Evolutionary conservation across 139 green algal genomes (phyloP).

Genomic region (Pseudopediastrum boryanum): DNA sequence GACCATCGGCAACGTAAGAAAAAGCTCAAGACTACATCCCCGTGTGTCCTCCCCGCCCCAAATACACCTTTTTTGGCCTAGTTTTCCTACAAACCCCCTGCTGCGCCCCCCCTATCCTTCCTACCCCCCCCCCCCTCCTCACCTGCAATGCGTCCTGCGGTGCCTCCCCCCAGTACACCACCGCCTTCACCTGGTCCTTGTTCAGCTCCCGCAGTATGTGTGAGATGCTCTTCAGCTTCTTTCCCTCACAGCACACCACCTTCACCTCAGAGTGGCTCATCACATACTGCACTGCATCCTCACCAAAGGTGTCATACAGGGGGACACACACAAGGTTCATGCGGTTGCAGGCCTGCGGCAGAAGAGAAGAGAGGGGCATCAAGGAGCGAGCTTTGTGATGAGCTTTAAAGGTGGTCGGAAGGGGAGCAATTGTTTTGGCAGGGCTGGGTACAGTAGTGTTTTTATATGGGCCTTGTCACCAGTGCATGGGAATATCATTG

Average conservation of each 20-base stretch:
- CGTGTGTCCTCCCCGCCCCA: too few species aligned
- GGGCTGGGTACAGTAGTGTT: too few species aligned
- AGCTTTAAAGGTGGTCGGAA: too few species aligned
- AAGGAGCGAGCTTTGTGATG: too few species aligned
- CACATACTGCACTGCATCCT: conserved; percentile 88
- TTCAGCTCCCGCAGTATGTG: conserved; percentile 47
- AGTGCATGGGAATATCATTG: too few species aligned
- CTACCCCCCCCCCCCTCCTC: not conserved
- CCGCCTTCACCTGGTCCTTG: conserved; percentile 17
- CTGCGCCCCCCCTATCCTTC: too few species aligned
- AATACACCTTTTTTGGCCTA: too few species aligned
- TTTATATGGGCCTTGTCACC: too few species aligned
- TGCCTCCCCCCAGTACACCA: conserved; percentile 73
- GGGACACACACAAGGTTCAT: conserved; percentile 81
- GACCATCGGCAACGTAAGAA: too few species aligned
- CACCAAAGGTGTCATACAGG: conserved; percentile 89
- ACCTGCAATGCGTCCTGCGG: conserved; percentile 2
- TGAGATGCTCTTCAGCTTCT: conserved; percentile 62
- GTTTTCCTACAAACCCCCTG: not conserved
- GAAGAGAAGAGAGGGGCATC: too few species aligned
- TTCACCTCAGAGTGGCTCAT: conserved; percentile 69
- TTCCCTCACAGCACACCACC: conserved; percentile 47
- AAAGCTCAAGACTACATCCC: too few species aligned
- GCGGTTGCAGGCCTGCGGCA: conserved; percentile 89
- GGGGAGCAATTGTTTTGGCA: too few species aligned